Evolutionary conservation across 805 yeast genomes (phyloP).

Genomic region (Nakazawaea molendinolei): DNA sequence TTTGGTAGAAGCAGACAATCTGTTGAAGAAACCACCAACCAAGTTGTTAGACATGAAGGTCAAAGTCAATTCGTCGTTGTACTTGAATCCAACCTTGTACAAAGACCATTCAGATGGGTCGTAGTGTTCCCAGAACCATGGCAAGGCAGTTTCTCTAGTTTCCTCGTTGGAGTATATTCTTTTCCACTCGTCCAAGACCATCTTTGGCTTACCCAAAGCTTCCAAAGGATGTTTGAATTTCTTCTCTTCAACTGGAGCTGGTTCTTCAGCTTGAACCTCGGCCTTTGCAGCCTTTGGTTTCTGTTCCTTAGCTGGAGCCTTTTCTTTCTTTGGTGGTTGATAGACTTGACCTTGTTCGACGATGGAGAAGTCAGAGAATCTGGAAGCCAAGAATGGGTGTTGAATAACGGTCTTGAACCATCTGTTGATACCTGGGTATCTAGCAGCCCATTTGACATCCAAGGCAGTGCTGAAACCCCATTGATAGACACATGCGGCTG

Average conservation of each 20-base stretch:
- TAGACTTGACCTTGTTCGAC: conserved; percentile 52
- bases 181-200: conserved; percentile 89
- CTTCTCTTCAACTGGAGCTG: conserved; percentile 48
- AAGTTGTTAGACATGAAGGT: conserved; percentile 98
- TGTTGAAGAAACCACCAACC: conserved; percentile 96
- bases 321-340: conserved; percentile 69
- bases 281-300: conserved; percentile 32
- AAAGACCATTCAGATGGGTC: conserved; percentile 91
- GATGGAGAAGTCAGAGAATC: conserved; percentile 40
- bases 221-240: conserved; percentile 91
- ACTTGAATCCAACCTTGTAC: conserved; percentile 93
- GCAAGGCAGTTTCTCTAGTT: conserved; percentile 87
- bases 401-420: conserved; percentile 58
- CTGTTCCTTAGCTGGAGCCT: conserved; percentile 24
- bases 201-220: conserved; percentile 63
- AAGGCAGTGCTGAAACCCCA: conserved; percentile 54
- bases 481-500: conserved; percentile 38
- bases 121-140: conserved; percentile 97
- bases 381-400: conserved; percentile 40
- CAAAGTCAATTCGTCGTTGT: conserved; percentile 94
- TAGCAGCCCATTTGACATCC: conserved; percentile 59
- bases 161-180: conserved; percentile 95
- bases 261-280: conserved; percentile 29
- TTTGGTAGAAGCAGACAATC: conserved; percentile 87
- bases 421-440: conserved; percentile 57